A percentile compares a stretch with the other conserved stretches of the same genome.
These are phyloP conservation scores for Allium fistulosum DNA, from an alignment of 106 monocot genomes.

Conservation along the genomic window DNA sequence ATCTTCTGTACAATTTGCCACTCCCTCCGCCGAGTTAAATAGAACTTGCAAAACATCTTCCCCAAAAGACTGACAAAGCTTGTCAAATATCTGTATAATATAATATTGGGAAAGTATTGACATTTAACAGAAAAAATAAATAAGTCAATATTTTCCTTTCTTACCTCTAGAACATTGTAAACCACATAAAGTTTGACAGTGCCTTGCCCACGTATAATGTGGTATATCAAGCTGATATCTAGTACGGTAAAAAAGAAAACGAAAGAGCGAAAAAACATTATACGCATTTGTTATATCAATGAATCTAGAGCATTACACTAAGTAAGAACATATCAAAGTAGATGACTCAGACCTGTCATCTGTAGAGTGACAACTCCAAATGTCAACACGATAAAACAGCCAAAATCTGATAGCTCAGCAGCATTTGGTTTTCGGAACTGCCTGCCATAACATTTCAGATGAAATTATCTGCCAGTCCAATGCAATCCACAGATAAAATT, in stretches of 20 bases:
- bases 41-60: conserved; percentile 98
- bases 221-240: conserved; percentile 98
- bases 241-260: conserved; percentile 11
- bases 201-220: conserved; percentile 95
- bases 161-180: conserved; percentile 97
- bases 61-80: conserved; percentile 92
- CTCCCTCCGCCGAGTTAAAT: conserved; percentile 84
- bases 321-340: background rate
- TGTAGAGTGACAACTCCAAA: conserved; percentile 66
- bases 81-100: conserved; percentile 72
- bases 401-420: conserved; percentile 86
- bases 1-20: conserved; percentile 64
- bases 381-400: conserved; percentile 71
- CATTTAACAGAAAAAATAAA: no score
- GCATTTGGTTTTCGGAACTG: conserved; percentile 73
- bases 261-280: background rate
- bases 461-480: background rate
- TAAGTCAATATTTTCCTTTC: conserved; percentile 7
- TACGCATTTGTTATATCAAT: background rate
- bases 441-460: conserved; percentile 44
- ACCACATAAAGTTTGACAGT: conserved; percentile 90
- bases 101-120: no score
- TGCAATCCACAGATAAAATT: no score
- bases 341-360: conserved; percentile 39
- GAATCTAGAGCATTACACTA: background rate